Evolutionary conservation across 139 green algal species (phyloP), one percentile per base, ranked within the genome.

Genomic region (Dunaliella sp.): DNA sequence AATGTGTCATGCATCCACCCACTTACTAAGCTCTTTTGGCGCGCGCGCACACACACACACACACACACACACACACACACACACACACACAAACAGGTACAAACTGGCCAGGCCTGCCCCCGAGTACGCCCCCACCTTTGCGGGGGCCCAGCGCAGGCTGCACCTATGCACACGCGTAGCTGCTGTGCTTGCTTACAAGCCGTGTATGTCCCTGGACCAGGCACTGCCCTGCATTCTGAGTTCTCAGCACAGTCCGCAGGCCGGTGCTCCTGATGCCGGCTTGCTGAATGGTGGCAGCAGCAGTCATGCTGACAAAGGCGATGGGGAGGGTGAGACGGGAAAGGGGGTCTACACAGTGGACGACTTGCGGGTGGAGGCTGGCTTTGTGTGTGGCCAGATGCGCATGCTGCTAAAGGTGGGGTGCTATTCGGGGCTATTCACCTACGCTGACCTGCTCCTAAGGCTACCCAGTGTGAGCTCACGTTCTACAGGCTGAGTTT

Each of bases 161-260:
- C 3, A 85, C 38, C 35, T 85, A 16, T 85, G 81, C 81, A 76
- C 35, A 31, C 81, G 81, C 38, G 81, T 36, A 25, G 81, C 81
- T 3, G 81, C 81, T 35, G 81, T 38, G 16, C 81, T 85, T 35
- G 38, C 48, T 65, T 65, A 7, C 48, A 65, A 65, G 48, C 48
- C 48, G 16, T 65, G 16, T 65, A 16, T 16, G 7, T 65, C 48
- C 48, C 48, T 65, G 7, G 48, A 65, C 7, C 48, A 65, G 48
- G 48, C 48, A 7, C 48, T 65, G 48, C 48, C 48, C 48, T 16
- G 16, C 7, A 65, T 65, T 16, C 48, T 65, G 7, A n/a, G n/a
- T n/a, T n/a, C n/a, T n/a, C n/a, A n/a, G n/a, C n/a, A n/a, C n/a
- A n/a, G n/a, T n/a, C n/a, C n/a, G n/a, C n/a, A n/a, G n/a, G n/a